Evolutionary conservation across 306 rosid genomes (phyloP).

Genomic region (Trifolium fragiferum): DNA sequence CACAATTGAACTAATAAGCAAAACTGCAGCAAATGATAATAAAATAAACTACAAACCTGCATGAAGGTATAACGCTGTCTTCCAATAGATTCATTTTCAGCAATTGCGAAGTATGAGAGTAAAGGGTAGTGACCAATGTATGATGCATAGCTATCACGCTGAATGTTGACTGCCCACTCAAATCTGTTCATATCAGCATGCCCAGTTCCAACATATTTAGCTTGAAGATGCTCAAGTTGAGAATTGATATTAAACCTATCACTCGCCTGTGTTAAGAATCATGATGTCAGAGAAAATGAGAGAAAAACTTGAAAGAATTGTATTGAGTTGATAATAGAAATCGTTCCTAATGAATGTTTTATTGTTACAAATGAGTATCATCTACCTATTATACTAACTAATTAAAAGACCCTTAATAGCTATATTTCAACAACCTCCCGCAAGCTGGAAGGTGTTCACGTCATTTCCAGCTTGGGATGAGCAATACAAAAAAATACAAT

Average conservation of each 20-base stretch:
- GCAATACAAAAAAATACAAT: no score
- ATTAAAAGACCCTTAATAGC: no score
- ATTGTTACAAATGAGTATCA: no score
- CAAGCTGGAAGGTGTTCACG: no score
- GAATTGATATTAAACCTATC: constrained; percentile 97
- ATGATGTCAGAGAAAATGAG: no score
- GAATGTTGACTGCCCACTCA: constrained; percentile 98
- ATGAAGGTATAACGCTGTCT: constrained; percentile 89
- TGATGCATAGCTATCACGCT: constrained; percentile 96
- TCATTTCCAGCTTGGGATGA: no score
- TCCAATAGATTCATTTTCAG: constrained; percentile 95
- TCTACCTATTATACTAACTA: no score
- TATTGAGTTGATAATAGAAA: no score
- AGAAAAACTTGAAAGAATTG: no score
- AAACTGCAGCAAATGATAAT: not conserved
- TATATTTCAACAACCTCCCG: no score
- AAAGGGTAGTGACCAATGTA: constrained; percentile 89
- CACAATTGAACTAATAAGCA: no score
- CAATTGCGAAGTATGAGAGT: constrained; percentile 74
- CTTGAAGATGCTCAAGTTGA: constrained; percentile 93
- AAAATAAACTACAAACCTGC: constrained; percentile 59
- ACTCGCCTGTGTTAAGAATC: constrained; percentile 47
- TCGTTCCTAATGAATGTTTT: no score
- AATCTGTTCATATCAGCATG: constrained; percentile 94
- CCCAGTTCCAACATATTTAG: constrained; percentile 97